Percentiles rank a stretch among this genome's conserved stretches.
Evolutionary conservation across 306 rosid species (phyloP).

Genomic region (Medicago lupulina): DNA sequence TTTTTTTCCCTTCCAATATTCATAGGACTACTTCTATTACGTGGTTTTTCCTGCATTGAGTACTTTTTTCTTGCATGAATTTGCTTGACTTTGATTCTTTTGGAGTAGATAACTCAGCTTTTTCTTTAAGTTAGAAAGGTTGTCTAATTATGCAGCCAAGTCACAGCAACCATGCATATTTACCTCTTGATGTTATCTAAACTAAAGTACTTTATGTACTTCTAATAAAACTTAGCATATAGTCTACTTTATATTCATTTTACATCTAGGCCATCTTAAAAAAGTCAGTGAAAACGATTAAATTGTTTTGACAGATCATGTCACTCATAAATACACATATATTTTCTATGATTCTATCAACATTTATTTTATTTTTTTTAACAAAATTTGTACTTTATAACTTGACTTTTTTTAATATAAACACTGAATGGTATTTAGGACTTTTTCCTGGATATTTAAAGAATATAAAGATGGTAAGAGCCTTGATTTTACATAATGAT

Average conservation of each 20-base stretch:
- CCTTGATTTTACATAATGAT: too few species aligned
- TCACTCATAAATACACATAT: too few species aligned
- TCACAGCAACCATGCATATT: constrained; percentile 28
- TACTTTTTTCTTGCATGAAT: constrained; percentile 17
- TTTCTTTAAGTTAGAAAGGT: not conserved
- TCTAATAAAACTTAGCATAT: not conserved
- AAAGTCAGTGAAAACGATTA: constrained; percentile 19
- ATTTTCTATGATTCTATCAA: too few species aligned
- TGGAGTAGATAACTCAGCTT: constrained; percentile 14
- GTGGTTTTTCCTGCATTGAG: not conserved
- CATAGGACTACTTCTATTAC: constrained; percentile 26
- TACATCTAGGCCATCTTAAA: constrained; percentile 19
- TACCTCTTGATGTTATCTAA: constrained; percentile 25
- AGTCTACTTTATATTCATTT: not conserved
- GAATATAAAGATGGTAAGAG: too few species aligned
- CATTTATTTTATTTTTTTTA: too few species aligned
- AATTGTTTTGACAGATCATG: not conserved
- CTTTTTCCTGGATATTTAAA: too few species aligned
- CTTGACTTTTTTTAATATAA: too few species aligned
- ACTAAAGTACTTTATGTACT: not conserved
- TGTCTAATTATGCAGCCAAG: constrained; percentile 14
- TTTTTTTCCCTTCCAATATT: constrained; percentile 1
- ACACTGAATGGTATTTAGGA: too few species aligned
- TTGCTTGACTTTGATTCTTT: not conserved
- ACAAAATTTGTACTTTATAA: too few species aligned